Conservation (phyloP, 1,139 yeast species). For the Pichia sp. region DNA sequence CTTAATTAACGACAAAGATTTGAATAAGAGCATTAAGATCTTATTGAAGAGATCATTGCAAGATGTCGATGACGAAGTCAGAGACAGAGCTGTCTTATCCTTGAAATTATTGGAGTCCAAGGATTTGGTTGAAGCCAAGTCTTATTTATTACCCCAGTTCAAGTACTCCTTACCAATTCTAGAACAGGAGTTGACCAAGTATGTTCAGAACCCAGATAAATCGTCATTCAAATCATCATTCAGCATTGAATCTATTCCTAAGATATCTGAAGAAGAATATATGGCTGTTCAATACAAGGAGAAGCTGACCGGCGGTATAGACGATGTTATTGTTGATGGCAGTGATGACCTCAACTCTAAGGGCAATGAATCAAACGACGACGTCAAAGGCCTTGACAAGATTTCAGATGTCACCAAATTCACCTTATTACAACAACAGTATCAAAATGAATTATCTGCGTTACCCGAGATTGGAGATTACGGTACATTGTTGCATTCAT, state of each 20-base stretch:
- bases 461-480: conserved; percentile 67
- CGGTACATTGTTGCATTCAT: conserved; percentile 74
- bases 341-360: conserved; percentile 20
- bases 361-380: conserved; percentile 2
- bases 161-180: conserved; percentile 70
- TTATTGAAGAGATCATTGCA: conserved; percentile 78
- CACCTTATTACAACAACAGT: conserved; percentile 50
- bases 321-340: conserved; percentile 29
- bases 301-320: conserved; percentile 34
- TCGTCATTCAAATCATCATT: conserved; percentile 61
- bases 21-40: conserved; percentile 66
- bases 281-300: conserved; percentile 54
- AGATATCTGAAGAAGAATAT: conserved; percentile 59
- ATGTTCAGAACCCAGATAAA: conserved; percentile 56
- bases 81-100: conserved; percentile 93
- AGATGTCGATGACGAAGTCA: conserved; percentile 93
- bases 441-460: conserved; percentile 59
- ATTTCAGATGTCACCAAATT: conserved; percentile 38
- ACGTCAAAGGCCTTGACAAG: conserved; percentile 28
- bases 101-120: conserved; percentile 54
- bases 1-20: conserved; percentile 62
- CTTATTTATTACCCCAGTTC: conserved; percentile 61
- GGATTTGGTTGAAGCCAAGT: conserved; percentile 43
- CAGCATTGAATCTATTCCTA: conserved; percentile 63
- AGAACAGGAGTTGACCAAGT: conserved; percentile 71